These are phyloP conservation scores for Phylloporus sp. DNA, from an alignment of 768 basidiomycete species.

Conservation along the genomic window DNA sequence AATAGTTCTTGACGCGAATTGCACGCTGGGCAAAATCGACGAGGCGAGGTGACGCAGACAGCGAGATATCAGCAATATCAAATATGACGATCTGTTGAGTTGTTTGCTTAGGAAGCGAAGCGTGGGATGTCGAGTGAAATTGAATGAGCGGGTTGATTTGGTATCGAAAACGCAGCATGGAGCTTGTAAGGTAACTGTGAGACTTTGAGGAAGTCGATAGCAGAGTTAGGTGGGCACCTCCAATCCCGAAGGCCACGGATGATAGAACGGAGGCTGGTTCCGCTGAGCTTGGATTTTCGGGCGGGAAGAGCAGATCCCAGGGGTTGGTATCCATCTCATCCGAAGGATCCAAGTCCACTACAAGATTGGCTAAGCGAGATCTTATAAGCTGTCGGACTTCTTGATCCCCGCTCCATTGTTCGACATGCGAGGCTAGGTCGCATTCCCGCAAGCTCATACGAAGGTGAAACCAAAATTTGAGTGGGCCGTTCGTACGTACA, in stretches of 20 bases:
- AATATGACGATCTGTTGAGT: slow-evolving; percentile 29
- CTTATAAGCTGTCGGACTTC: slow-evolving; percentile 37
- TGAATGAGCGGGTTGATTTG: slow-evolving; percentile 11
- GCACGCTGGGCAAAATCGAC: slow-evolving; percentile 56
- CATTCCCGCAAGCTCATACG: slow-evolving; percentile 49
- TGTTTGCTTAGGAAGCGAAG: slow-evolving; percentile 9
- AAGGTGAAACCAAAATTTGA: slow-evolving; percentile 77
- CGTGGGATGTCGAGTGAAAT: slow-evolving; percentile 11
- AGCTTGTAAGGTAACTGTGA: slow-evolving; percentile 23
- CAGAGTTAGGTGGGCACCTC: slow-evolving; percentile 17
- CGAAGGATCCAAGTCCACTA: slow-evolving; percentile 44
- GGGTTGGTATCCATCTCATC: slow-evolving; percentile 22
- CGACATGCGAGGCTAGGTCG: slow-evolving; percentile 27
- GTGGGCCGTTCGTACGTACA: slow-evolving; percentile 64
- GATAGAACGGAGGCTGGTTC: slow-evolving; percentile 6
- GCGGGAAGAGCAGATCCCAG: slow-evolving; percentile 23
- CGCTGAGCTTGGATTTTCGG: slow-evolving; percentile 3
- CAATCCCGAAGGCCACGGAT: slow-evolving; percentile 18
- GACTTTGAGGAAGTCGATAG: slow-evolving; percentile 18
- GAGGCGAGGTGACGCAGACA: slow-evolving; percentile 53
- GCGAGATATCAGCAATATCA: slow-evolving; percentile 37
- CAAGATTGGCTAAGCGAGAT: slow-evolving; percentile 33
- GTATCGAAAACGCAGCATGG: slow-evolving; percentile 24
- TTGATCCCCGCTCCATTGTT: slow-evolving; percentile 19
- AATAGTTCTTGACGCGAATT: slow-evolving; percentile 47